A percentile compares a stretch with the other conserved stretches of the same genome.
Evolutionary conservation across 345 rosid species (phyloP).

Genomic region (Euphorbia tirucalli): DNA sequence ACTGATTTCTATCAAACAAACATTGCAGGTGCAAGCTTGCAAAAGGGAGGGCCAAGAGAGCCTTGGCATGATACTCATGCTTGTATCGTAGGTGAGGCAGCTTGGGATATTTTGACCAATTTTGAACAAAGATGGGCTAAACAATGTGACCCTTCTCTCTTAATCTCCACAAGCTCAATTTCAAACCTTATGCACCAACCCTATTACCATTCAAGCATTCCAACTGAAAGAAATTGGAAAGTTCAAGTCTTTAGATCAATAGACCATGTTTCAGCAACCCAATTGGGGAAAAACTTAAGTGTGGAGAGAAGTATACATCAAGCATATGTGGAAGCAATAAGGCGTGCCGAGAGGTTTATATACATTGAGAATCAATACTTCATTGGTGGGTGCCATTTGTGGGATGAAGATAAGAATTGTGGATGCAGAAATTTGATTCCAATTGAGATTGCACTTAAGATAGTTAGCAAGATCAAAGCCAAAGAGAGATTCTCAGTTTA

Average conservation of each 20-base stretch:
- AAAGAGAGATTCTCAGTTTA: constrained; percentile 74
- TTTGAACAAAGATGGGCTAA: constrained; percentile 87
- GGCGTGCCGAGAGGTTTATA: constrained; percentile 71
- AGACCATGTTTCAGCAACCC: constrained; percentile 56
- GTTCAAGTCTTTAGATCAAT: constrained; percentile 81
- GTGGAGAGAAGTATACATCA: constrained; percentile 77
- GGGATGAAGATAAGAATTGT: constrained; percentile 58
- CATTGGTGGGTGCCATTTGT: constrained; percentile 74
- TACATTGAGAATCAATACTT: constrained; percentile 91
- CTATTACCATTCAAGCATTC: constrained; percentile 21
- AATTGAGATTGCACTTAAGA: constrained; percentile 71
- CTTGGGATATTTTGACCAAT: constrained; percentile 65
- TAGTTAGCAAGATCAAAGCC: constrained; percentile 52
- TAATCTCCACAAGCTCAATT: constrained; percentile 42
- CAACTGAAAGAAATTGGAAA: constrained; percentile 53
- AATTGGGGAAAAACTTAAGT: constrained; percentile 41
- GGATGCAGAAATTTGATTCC: constrained; percentile 87
- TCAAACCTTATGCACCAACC: constrained; percentile 35
- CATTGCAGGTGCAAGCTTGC: constrained; percentile 58
- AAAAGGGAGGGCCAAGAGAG: constrained; percentile 86
- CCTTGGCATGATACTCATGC: constrained; percentile 94
- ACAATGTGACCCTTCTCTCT: constrained; percentile 59
- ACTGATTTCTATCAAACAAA: constrained; percentile 71
- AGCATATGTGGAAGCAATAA: constrained; percentile 67
- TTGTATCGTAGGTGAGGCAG: constrained; percentile 63